A percentile compares a stretch with the other conserved stretches of the same genome.
phyloP scores from a whole-genome alignment of 2,329 filamentous ascomycete genomes.

The Paecilomyces variotii region DNA sequence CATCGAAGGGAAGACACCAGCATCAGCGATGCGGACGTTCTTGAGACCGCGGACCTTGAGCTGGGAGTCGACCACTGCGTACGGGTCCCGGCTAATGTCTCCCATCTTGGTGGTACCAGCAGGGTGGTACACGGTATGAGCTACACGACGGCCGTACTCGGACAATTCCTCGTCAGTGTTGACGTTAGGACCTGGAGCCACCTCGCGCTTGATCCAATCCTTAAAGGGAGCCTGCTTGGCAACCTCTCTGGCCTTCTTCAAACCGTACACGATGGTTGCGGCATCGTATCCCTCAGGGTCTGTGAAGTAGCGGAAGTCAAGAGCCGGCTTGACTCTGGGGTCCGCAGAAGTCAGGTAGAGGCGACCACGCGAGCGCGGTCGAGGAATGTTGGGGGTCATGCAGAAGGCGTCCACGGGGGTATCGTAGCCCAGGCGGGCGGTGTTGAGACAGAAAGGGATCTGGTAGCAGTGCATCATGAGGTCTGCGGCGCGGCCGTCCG shows the following conservation, averaged over 20 bases:
- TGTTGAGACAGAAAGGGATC: constrained; percentile 87
- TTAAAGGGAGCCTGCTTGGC: constrained; percentile 70
- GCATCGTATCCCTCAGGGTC: constrained; percentile 80
- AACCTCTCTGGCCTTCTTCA: constrained; percentile 68
- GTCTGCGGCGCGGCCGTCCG: constrained; percentile 70
- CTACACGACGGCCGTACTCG: constrained; percentile 71
- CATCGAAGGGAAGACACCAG: constrained; percentile 83
- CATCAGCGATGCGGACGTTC: constrained; percentile 72
- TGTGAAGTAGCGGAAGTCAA: constrained; percentile 86
- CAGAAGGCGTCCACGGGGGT: constrained; percentile 71
- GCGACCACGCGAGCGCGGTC: constrained; percentile 67
- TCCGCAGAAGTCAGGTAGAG: constrained; percentile 71
- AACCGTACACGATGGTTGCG: constrained; percentile 67
- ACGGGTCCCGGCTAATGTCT: constrained; percentile 56
- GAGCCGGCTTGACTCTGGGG: constrained; percentile 67
- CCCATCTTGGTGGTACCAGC: constrained; percentile 90
- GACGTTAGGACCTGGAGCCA: constrained; percentile 65
- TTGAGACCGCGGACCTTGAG: constrained; percentile 65
- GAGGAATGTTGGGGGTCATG: constrained; percentile 88
- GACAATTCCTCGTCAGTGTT: constrained; percentile 72
- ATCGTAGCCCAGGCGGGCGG: constrained; percentile 67
- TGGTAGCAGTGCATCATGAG: constrained; percentile 98
- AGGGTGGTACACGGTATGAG: constrained; percentile 86
- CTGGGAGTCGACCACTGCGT: constrained; percentile 72
- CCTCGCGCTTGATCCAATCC: constrained; percentile 74